Conservation (phyloP, 202 grass and related monocot genomes). For the Panicum virgatum region DNA sequence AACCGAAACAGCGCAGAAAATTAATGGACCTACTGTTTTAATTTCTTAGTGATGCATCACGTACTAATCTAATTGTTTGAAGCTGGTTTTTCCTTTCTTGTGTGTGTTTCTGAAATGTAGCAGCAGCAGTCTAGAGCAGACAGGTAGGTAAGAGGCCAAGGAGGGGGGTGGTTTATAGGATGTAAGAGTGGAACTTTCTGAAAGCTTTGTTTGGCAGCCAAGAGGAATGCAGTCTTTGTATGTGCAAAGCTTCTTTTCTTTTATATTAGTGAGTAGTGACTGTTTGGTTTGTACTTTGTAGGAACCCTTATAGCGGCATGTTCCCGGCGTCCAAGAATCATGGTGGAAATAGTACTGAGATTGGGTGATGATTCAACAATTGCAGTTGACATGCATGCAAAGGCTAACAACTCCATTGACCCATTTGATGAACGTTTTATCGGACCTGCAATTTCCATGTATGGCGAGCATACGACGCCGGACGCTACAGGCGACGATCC, state of each 20-base stretch:
- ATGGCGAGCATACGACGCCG: not conserved
- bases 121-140: not conserved
- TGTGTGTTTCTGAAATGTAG: not conserved
- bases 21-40: not conserved
- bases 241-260: not conserved
- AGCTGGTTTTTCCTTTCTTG: not conserved
- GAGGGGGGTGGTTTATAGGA: not conserved
- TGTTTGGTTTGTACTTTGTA: not conserved
- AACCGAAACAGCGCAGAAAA: not conserved
- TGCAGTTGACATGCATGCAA: not conserved
- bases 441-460: not conserved
- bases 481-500: not conserved
- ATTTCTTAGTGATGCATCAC: not conserved
- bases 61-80: not conserved
- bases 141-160: not conserved
- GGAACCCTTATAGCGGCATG: not conserved
- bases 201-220: not conserved
- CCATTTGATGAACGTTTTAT: not conserved
- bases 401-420: constrained; percentile 45
- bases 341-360: not conserved
- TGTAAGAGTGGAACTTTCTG: not conserved
- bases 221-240: not conserved
- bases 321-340: constrained; percentile 12
- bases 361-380: not conserved
- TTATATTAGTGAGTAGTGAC: no score